Percentiles rank a stretch among this genome's conserved stretches.
Evolutionary conservation across 2,329 filamentous ascomycete genomes (phyloP).

Genomic region (Sordariomycetes sp.): DNA sequence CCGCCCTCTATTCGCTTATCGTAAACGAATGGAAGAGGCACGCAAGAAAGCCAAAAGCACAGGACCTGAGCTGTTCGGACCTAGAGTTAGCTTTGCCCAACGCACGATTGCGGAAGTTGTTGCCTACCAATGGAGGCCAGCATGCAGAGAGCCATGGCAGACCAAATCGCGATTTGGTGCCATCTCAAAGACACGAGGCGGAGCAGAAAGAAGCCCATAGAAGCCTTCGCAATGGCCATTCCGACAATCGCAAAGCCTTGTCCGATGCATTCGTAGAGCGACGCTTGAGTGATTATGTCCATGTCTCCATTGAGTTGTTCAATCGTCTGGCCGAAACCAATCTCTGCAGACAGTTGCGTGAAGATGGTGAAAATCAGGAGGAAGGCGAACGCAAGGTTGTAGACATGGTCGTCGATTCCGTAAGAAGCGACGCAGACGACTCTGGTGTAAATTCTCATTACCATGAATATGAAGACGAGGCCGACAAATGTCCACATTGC

Average conservation of each 20-base stretch:
- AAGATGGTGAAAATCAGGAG: conserved; percentile 12
- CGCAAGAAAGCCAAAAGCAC: conserved; percentile 2
- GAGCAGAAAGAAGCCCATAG: conserved; percentile 23
- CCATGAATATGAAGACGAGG: conserved; percentile 19
- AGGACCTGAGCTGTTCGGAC: background rate
- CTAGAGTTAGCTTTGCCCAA: background rate
- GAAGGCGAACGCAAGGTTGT: conserved; percentile 16
- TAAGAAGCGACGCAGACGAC: conserved; percentile 13
- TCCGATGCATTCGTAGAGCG: conserved; percentile 13
- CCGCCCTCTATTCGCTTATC: conserved; percentile 2
- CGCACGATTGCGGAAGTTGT: background rate
- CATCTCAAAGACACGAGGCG: conserved; percentile 17
- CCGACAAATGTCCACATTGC: conserved; percentile 17
- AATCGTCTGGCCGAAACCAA: conserved; percentile 21
- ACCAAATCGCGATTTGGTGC: conserved; percentile 20
- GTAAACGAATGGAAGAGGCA: conserved; percentile 5
- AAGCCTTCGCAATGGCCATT: conserved; percentile 23
- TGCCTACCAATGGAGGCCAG: conserved; percentile 1
- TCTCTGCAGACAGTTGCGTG: conserved; percentile 13
- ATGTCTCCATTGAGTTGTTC: background rate
- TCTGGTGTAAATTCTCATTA: conserved; percentile 27
- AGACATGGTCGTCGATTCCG: conserved; percentile 20
- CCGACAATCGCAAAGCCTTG: conserved; percentile 22
- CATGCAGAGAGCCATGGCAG: conserved; percentile 7
- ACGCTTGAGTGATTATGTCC: background rate